Evolutionary conservation across 2,329 filamentous ascomycete genomes (phyloP), one percentile per base, ranked within the genome.

Genomic region (Arthroderma sp.): DNA sequence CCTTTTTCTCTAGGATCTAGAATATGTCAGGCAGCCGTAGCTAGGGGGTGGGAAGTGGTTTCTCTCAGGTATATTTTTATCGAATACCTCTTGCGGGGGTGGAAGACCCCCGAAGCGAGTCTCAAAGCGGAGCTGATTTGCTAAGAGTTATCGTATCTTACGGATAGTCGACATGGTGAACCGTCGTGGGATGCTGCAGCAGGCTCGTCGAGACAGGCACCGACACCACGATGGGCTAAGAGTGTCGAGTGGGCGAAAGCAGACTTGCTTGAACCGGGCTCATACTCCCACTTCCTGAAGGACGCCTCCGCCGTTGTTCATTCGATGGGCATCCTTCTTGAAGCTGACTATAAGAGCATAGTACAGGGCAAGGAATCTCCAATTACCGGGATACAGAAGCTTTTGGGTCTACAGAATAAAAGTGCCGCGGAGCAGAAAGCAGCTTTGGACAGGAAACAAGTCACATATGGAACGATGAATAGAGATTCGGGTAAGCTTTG

Each of bases 401-500:
- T 86, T 28, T 94, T 96, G 62, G 78, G 42, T 62, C 7, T 34
- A 4, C 8, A 34, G 11, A 30, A 29, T 29, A 43, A 43, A 11
- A 31, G 41, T 28, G 61, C 86, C 85, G 2, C 69, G 93, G 11
- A 74, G 81, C 49, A 72, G 74, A 43, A 68, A 69, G 42, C 63
- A 71, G 15, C 15, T 22, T 22, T 22, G 15, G 15, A 22, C 15
- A 22, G 15, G 15, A 22, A 22, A 28, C 83, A 91, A 65, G 72
- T 94, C 56, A 95, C 89, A 11, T 98, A 98, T 68, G 91, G 96
- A 69, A 73, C 87, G 49, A 95, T 98, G 86, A 98, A 98, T 68
- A 77, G 91, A 46, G 89, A 96, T 66, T 74, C 74, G 37, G 72
- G 73, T 75, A 57, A 30, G 59, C 57, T 32, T 22, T 22, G 3